A percentile compares a stretch with the other conserved stretches of the same genome.
Conservation (phyloP, 2,329 filamentous ascomycete species). For the Allantophomopsis lycopodina region DNA sequence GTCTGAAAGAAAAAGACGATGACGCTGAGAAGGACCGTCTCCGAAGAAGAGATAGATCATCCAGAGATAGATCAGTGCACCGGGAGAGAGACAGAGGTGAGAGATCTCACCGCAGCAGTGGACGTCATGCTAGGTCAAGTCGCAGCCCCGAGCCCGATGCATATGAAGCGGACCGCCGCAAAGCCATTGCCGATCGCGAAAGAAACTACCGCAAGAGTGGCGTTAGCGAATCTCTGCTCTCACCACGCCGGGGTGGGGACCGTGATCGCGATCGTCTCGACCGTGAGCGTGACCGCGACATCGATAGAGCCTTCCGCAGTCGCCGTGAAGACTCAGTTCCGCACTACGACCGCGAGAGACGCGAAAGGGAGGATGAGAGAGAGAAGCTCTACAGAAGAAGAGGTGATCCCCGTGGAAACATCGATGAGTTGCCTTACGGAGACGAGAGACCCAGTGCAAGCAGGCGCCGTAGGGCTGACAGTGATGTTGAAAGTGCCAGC, state of each 20-base stretch:
- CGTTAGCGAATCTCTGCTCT: conserved; percentile 49
- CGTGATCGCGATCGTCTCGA: conserved; percentile 18
- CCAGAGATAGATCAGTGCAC: conserved; percentile 25
- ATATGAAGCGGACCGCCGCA: conserved; percentile 90
- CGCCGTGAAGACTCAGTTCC: conserved; percentile 47
- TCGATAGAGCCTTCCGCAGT: conserved; percentile 26
- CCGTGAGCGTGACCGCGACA: conserved; percentile 25
- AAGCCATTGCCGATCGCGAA: conserved; percentile 87
- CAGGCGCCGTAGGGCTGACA: conserved; percentile 66
- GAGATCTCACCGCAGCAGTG: conserved; percentile 44
- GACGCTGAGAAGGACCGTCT: conserved; percentile 57
- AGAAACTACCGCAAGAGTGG: conserved; percentile 77
- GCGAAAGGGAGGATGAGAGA: conserved; percentile 79
- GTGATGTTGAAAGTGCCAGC: conserved; percentile 50
- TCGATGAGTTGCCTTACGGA: conserved; percentile 86
- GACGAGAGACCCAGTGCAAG: conserved; percentile 52
- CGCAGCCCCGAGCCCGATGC: conserved; percentile 85
- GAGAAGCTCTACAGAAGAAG: conserved; percentile 80
- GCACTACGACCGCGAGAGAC: conserved; percentile 73
- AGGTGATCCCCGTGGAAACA: conserved; percentile 58
- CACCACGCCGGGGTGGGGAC: conserved; percentile 18
- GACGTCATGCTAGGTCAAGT: conserved; percentile 49
- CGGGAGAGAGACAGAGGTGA: conserved; percentile 45
- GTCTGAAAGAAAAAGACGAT: conserved; percentile 83
- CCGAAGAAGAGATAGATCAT: conserved; percentile 42